Base-by-base conservation (phyloP, 75 land plant genomes). In the Adiantum capillusveneris region DNA sequence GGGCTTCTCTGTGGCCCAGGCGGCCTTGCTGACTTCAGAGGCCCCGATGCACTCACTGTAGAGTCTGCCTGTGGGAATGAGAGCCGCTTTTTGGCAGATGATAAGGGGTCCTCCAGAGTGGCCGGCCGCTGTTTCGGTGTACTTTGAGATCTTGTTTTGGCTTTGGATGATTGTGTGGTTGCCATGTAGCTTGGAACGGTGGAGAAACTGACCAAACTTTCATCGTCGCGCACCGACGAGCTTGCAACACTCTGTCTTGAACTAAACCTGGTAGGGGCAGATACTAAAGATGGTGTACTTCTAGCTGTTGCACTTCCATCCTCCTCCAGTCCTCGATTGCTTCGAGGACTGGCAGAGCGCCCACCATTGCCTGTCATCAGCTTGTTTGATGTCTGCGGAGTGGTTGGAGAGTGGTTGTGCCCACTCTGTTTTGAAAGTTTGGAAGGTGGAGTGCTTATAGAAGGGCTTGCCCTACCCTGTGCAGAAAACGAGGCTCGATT, bases 101-200 rank as follows among this genome's bases (percentile, higher is more conserved):
- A 60, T 46, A 69, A 27, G 0, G 82, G 59, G 29, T 76, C 70
- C 42, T 82, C 86, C 34, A 49, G 65, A 2, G 76, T 31, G 11
- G 45, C 65, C 0, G 76, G 89, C 51, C 95, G 66, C 56, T 85
- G 90, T 56, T 66, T 89, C 1, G 95, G 95, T 26, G 84, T 84
- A 25, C 95, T 89, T 1, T 80, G 73, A 16, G 95, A 89, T 29
- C 95, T 64, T 0, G 68, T 43, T 46, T 89, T 89, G 18, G 95
- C 95, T 45, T 59, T 72, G 0, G 86, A 72, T 9, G 95, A 89
- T 53, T 83, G 72, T 0, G 95, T 89, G 66, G 70, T 68, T 9
- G 86, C 69, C 95, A 89, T 89, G 77, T 89, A 89, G 59, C 56
- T 82, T 0, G 88, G 89, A 42, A 69, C 63, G 52, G 76, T 79